Evolutionary conservation across 1,139 yeast species (phyloP), one percentile per base, ranked within the genome.

Genomic region (Diutina scorzettiae): DNA sequence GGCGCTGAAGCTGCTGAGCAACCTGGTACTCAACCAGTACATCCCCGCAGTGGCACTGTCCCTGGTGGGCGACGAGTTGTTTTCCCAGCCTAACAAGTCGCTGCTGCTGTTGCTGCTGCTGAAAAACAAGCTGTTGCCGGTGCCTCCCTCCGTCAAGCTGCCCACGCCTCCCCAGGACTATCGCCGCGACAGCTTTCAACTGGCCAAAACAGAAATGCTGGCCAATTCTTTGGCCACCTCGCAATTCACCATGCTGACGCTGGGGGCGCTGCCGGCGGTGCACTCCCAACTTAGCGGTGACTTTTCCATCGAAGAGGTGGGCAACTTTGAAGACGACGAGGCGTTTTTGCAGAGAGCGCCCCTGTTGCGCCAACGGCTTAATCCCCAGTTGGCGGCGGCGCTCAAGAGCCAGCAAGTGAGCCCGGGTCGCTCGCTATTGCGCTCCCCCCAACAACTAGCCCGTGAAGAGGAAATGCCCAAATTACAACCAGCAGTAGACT

Each of bases 1-100:
- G n/a, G 49, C 45, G 44, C 37, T 45, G 18, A 45, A 43, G 19
- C 33, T 44, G 44, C 41, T 46, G 46, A 43, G 48, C 45, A 49
- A 37, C 50, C 48, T 7, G 42, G 42, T 18, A 42, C 45, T 17
- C 39, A 30, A 27, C 44, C 41, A 3, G 27, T 19, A 16, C 19
- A 19, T 29, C n/a, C 29, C 20, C 19, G 23, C 28, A 12, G 18
- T 17, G 27, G 16, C 29, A 12, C 24, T 20, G 31, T 8, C 27
- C 24, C 25, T 20, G 25, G 25, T 30, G 6, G 34, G 19, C 9
- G 34, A 30, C n/a, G 34, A 19, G n/a, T 5, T 32, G 25, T 32
- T 32, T 20, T 16, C 25, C 25, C 20, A 32, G 16, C 3, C n/a
- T 14, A 36, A 23, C 39, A 17, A 18, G 19, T 17, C 29, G 20